Evolutionary conservation across 495 filamentous ascomycete genomes (phyloP), one percentile per base, ranked within the genome.

Genomic region (Cenococcum geophilum): DNA sequence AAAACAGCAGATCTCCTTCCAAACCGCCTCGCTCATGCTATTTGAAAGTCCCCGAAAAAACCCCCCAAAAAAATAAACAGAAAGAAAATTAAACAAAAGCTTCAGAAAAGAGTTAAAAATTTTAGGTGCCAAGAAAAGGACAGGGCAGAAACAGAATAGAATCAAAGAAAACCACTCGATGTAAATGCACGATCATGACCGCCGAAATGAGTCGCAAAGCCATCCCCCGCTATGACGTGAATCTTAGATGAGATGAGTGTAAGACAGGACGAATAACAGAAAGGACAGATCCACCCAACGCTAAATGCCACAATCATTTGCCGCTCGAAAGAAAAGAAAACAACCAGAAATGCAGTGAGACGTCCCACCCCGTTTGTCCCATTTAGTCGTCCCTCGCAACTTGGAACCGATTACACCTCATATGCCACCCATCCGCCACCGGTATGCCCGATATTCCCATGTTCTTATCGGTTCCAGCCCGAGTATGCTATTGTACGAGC

Each of bases 241-340:
- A 56, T 57, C 48, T 62, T 18, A 42, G 25, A 40, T 36, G 54
- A 23, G 51, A 61, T n/a, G 59, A 59, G 40, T 4, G 27, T 32
- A 52, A 25, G 22, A 52, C 25, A 54, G 50, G 52, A 56, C 5
- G 32, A 61, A 58, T 47, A 27, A 37, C 27, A 16, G 34, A 61
- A 67, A 35, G 23, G 23, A 58, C 43, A 59, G 18, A 36, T 45
- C 61, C 60, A 51, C 61, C 61, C 59, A 49, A 35, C 55, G 65
- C 65, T 68, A 68, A 68, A 68, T 68, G 65, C 61, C 60, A 68
- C 55, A 61, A 64, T 59, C 65, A 54, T 68, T 52, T 63, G 61
- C 61, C 65, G 65, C 65, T 64, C 57, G 49, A 61, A 61, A 47
- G 57, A 36, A 40, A 47, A 5, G 25, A 52, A 52, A 27, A 16